A percentile compares a stretch with the other conserved stretches of the same genome.
phyloP scores from a whole-genome alignment of 2,329 filamentous ascomycete species.

The Monosporascus sp. region DNA sequence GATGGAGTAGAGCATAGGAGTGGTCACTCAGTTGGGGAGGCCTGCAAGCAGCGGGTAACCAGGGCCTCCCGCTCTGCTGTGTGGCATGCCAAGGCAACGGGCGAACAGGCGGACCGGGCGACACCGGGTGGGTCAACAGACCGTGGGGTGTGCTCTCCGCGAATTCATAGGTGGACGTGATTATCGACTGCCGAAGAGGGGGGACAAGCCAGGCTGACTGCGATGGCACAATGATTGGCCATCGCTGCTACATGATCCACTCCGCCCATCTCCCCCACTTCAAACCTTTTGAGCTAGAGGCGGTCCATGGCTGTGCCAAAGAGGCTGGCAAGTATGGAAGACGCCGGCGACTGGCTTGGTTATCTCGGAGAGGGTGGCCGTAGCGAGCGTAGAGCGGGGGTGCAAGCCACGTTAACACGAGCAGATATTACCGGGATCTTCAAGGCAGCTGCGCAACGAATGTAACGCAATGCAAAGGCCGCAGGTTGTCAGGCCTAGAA shows the following conservation, averaged over 20 bases:
- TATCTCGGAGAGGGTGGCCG: conserved; percentile 12
- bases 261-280: not conserved
- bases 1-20: not conserved
- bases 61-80: conserved; percentile 28
- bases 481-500: not conserved
- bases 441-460: conserved; percentile 11
- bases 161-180: not conserved
- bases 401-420: conserved; percentile 24
- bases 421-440: conserved; percentile 17
- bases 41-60: conserved; percentile 39
- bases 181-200: conserved; percentile 3
- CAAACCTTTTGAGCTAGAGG: not conserved
- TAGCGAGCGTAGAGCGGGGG: conserved; percentile 9
- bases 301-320: conserved; percentile 13
- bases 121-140: conserved; percentile 16
- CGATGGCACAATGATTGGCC: not conserved
- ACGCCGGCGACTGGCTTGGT: conserved; percentile 11
- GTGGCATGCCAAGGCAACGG: conserved; percentile 24
- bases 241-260: not conserved
- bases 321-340: conserved; percentile 14
- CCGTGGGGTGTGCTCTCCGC: conserved; percentile 28
- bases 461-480: conserved; percentile 17
- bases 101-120: conserved; percentile 20
- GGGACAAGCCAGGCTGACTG: not conserved
- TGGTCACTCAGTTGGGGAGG: conserved; percentile 7